Evolutionary conservation across 371 early-diverging fungal species (phyloP).

Genomic region (Mucor indicus): DNA sequence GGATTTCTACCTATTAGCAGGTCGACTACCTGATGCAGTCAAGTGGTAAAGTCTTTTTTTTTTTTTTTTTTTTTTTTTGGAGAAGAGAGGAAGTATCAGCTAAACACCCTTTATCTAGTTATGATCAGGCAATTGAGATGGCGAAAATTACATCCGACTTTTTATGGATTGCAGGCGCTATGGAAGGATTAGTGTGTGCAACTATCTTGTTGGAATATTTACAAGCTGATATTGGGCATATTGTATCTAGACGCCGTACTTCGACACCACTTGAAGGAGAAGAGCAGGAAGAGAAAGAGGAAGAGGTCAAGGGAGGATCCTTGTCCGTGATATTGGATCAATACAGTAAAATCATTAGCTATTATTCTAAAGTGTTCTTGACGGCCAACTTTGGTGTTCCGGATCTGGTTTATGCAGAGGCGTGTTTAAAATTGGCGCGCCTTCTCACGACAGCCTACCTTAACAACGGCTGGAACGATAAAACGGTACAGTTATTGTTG

Average conservation of each 20-base stretch:
- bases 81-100: not conserved
- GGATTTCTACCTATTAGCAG: constrained; percentile 78
- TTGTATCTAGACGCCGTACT: constrained; percentile 8
- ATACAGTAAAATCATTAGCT: constrained; percentile 37
- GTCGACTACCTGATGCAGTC: constrained; percentile 73
- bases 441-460: constrained; percentile 31
- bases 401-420: constrained; percentile 39
- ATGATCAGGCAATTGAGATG: constrained; percentile 66
- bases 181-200: constrained; percentile 71
- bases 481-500: constrained; percentile 2
- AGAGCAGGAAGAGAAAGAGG: not conserved
- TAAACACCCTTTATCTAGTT: constrained; percentile 38
- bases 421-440: constrained; percentile 42
- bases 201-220: constrained; percentile 56
- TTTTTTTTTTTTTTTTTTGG: constrained; percentile 1
- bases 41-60: constrained; percentile 36
- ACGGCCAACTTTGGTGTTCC: constrained; percentile 10
- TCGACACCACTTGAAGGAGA: too few relatives aligned
- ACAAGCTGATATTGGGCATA: constrained; percentile 57
- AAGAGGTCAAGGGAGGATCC: not conserved
- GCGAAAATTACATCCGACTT: constrained; percentile 65
- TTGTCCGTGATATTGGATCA: constrained; percentile 19
- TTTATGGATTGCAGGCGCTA: constrained; percentile 78
- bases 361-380: constrained; percentile 45
- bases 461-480: constrained; percentile 32